These are phyloP conservation scores for Rhizomucor pusillus DNA, from an alignment of 371 early-diverging fungal genomes.

Conservation along the genomic window DNA sequence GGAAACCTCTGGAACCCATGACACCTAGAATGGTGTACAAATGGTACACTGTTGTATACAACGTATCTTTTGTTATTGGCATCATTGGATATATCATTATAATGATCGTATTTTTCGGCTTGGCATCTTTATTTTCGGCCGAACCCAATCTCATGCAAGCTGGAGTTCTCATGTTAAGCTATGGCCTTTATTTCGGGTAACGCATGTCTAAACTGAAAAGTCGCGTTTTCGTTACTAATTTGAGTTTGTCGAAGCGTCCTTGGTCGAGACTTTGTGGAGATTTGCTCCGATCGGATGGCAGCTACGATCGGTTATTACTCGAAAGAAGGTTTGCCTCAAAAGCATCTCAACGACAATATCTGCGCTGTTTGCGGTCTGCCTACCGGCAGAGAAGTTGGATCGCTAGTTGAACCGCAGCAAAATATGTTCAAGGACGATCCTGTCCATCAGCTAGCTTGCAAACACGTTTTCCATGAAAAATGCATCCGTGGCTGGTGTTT, in stretches of 20 bases:
- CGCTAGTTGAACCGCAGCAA: slow-evolving; percentile 26
- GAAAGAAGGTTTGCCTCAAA: slow-evolving; percentile 66
- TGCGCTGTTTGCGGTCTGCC: slow-evolving; percentile 83
- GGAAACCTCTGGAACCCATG: slow-evolving; percentile 65
- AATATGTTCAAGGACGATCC: slow-evolving; percentile 42
- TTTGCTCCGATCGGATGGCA: slow-evolving; percentile 83
- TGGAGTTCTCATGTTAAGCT: slow-evolving; percentile 52
- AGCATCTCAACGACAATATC: slow-evolving; percentile 68
- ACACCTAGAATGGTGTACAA: slow-evolving; percentile 71
- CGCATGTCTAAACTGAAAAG: not conserved
- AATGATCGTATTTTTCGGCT: slow-evolving; percentile 58
- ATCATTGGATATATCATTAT: slow-evolving; percentile 57
- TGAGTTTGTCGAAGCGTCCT: slow-evolving; percentile 49
- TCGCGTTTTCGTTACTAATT: not conserved
- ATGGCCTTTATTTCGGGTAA: slow-evolving; percentile 77
- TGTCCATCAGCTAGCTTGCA: slow-evolving; percentile 71
- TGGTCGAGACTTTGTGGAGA: slow-evolving; percentile 83
- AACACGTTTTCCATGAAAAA: slow-evolving; percentile 84
- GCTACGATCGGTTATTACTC: slow-evolving; percentile 73
- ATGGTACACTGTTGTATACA: slow-evolving; percentile 65
- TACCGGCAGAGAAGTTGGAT: slow-evolving; percentile 27
- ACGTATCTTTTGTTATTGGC: slow-evolving; percentile 63
- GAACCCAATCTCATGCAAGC: slow-evolving; percentile 44
- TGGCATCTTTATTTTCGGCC: slow-evolving; percentile 40
- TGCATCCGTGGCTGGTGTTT: slow-evolving; percentile 96